Evolutionary conservation across 1,284 basidiomycete species (phyloP).

Genomic region (Tilletia caries): DNA sequence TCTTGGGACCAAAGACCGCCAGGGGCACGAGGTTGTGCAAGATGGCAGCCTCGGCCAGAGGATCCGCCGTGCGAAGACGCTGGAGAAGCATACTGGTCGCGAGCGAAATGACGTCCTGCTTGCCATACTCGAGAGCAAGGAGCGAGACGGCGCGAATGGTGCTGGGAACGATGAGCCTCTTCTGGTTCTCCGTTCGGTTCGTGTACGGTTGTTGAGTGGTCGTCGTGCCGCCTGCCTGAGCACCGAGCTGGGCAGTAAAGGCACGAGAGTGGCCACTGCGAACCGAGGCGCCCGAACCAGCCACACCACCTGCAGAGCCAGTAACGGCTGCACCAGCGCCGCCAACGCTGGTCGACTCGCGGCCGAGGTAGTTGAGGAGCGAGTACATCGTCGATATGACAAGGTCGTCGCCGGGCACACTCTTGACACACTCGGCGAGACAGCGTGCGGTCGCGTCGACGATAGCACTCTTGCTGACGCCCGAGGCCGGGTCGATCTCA

Average conservation of each 20-base stretch:
- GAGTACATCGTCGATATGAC: conserved; percentile 95
- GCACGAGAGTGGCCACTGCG: conserved; percentile 57
- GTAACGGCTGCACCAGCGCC: conserved; percentile 15
- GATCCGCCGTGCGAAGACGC: conserved; percentile 75
- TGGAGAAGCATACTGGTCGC: conserved; percentile 84
- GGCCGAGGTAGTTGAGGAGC: conserved; percentile 83
- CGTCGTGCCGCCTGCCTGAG: conserved; percentile 9
- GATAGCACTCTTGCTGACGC: conserved; percentile 65
- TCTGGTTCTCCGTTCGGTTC: conserved; percentile 71
- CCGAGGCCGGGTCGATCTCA: conserved; percentile 64
- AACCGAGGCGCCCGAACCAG: conserved; percentile 59
- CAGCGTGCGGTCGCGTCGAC: conserved; percentile 82
- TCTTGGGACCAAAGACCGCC: conserved; percentile 72
- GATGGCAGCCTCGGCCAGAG: conserved; percentile 82
- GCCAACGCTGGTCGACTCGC: conserved; percentile 57
- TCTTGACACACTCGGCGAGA: conserved; percentile 78
- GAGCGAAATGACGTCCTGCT: conserved; percentile 43
- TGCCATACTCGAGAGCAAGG: conserved; percentile 43
- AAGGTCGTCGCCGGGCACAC: conserved; percentile 81
- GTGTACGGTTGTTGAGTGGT: conserved; percentile 21
- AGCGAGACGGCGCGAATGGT: conserved; percentile 62
- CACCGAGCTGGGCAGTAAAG: conserved; percentile 23
- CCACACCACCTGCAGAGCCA: conserved; percentile 56
- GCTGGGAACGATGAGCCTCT: conserved; percentile 76
- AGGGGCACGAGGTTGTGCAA: conserved; percentile 86